Evolutionary conservation across 169 alveolate genomes (phyloP).

Genomic region (Eimeria sp.): DNA sequence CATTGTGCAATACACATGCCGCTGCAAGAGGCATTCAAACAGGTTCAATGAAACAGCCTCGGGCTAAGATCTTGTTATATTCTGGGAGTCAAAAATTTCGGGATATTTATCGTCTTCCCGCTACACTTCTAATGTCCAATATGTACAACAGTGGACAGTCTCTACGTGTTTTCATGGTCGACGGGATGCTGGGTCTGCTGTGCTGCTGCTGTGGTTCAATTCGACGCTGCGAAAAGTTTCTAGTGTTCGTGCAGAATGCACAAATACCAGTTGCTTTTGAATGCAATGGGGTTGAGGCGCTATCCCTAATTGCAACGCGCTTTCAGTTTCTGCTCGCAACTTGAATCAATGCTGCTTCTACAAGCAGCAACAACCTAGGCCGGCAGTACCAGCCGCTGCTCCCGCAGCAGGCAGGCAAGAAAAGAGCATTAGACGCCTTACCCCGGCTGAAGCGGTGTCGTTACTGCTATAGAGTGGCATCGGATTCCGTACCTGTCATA

Average conservation of each 20-base stretch:
- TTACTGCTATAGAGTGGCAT: constrained; percentile 5
- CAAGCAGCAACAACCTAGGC: neutral
- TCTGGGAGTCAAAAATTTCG: too few species aligned
- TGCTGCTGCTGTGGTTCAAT: neutral
- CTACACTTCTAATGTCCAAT: too few species aligned
- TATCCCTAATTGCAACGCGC: neutral
- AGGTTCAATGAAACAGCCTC: too few species aligned
- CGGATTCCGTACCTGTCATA: constrained; percentile 1
- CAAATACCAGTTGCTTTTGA: constrained; percentile 13
- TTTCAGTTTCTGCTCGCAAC: constrained; percentile 43
- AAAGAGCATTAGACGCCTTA: neutral
- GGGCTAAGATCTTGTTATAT: too few species aligned
- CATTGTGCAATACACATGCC: too few species aligned
- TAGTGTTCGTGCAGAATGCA: neutral
- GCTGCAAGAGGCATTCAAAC: too few species aligned
- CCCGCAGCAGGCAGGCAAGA: neutral
- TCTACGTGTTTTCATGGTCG: too few species aligned
- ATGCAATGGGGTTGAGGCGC: neutral
- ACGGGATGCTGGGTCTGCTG: neutral
- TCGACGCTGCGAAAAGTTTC: neutral
- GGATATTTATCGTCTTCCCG: too few species aligned
- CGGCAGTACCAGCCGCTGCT: neutral
- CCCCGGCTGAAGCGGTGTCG: neutral
- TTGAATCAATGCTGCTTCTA: neutral
- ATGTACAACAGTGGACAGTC: too few species aligned